Evolutionary conservation across 2,329 filamentous ascomycete species (phyloP).

Genomic region (Cladophialophora exuberans): DNA sequence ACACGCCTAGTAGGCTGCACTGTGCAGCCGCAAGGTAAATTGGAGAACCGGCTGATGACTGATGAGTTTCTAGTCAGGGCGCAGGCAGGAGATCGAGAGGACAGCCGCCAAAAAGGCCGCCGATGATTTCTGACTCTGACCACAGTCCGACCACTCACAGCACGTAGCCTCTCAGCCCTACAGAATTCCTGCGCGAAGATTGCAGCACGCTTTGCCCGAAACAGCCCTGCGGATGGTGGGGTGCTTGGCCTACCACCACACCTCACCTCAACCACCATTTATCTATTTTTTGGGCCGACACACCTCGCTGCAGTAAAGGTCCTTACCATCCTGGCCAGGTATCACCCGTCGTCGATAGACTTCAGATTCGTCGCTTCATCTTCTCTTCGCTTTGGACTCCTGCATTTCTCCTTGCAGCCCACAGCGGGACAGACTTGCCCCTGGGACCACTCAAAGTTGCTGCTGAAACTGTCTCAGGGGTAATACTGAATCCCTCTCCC

Average conservation of each 20-base stretch:
- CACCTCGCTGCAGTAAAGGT: slow-evolving; percentile 10
- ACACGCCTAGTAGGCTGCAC: slow-evolving; percentile 3
- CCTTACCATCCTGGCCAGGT: background rate
- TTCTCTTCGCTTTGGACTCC: background rate
- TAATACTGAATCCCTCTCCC: slow-evolving; percentile 11
- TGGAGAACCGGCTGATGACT: slow-evolving; percentile 10
- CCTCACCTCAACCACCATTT: slow-evolving; percentile 25
- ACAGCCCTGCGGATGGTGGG: slow-evolving; percentile 28
- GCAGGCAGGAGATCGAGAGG: slow-evolving; percentile 16
- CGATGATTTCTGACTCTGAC: slow-evolving; percentile 24
- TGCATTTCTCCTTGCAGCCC: background rate
- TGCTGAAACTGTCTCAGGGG: slow-evolving; percentile 28
- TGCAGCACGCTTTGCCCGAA: slow-evolving; percentile 29
- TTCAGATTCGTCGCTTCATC: background rate
- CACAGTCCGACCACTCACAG: slow-evolving; percentile 21
- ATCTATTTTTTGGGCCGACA: background rate
- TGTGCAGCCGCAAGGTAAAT: slow-evolving; percentile 2
- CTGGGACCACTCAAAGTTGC: background rate
- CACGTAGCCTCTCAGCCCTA: slow-evolving; percentile 18
- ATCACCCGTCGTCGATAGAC: background rate
- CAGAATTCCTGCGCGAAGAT: slow-evolving; percentile 23
- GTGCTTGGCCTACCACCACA: slow-evolving; percentile 29
- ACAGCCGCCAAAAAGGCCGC: slow-evolving; percentile 11
- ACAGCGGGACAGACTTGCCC: background rate
- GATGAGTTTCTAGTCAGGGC: slow-evolving; percentile 15